phyloP scores from a whole-genome alignment of 2,329 filamentous ascomycete genomes.

The Orbilia quercus region DNA sequence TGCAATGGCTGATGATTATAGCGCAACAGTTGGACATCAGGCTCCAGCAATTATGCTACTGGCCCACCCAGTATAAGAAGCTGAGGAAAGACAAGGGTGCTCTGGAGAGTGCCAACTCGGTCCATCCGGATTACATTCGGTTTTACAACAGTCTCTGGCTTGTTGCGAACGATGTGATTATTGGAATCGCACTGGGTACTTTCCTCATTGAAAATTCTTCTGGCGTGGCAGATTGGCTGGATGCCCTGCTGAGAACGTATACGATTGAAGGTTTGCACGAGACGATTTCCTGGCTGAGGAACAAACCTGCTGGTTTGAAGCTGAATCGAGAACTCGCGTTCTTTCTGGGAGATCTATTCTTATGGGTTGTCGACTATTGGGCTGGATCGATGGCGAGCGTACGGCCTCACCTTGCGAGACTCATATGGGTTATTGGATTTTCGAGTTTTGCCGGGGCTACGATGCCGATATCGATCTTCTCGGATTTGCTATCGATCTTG shows the following conservation, averaged over 20 bases:
- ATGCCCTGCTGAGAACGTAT: conserved; percentile 79
- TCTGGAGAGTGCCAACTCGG: conserved; percentile 95
- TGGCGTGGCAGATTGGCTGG: conserved; percentile 76
- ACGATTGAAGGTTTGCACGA: conserved; percentile 87
- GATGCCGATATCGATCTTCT: conserved; percentile 95
- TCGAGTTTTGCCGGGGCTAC: conserved; percentile 95
- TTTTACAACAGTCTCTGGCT: conserved; percentile 99
- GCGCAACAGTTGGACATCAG: conserved; percentile 98
- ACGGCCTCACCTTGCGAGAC: conserved; percentile 80
- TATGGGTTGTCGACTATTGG: conserved; percentile 99
- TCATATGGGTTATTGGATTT: conserved; percentile 93
- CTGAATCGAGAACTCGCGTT: conserved; percentile 90
- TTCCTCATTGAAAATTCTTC: conserved; percentile 96
- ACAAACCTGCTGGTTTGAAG: conserved; percentile 92
- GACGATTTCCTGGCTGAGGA: conserved; percentile 95
- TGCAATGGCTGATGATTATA: conserved; percentile 51
- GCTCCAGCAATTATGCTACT: conserved; percentile 97
- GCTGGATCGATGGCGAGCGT: conserved; percentile 68
- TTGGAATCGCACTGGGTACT: conserved; percentile 93
- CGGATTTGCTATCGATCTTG: conserved; percentile 87
- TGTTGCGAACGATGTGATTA: conserved; percentile 97
- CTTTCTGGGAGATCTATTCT: conserved; percentile 94
- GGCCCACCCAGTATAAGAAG: conserved; percentile 95
- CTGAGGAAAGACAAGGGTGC: conserved; percentile 87
- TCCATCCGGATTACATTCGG: conserved; percentile 95